Conservation (phyloP, 108 stramenopile species). For the Nitzschia sp. region DNA sequence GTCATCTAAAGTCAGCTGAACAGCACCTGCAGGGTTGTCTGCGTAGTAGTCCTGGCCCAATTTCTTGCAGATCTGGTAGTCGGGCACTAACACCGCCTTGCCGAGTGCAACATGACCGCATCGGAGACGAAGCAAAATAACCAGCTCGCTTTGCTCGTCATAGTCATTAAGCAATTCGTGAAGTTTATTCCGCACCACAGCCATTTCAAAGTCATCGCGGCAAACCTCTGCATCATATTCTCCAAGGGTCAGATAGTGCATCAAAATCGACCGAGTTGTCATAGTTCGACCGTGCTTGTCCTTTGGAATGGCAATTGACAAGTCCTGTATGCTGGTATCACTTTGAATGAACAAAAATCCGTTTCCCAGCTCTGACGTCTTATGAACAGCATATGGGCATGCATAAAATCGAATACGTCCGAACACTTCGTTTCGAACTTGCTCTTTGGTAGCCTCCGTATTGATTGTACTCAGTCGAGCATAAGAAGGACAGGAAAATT, state of each 20-base stretch:
- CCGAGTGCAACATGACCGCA: slow-evolving; percentile 85
- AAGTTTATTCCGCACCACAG: slow-evolving; percentile 52
- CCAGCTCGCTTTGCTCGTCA: slow-evolving; percentile 64
- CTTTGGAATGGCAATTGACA: slow-evolving; percentile 64
- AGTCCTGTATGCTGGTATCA: slow-evolving; percentile 56
- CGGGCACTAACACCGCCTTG: slow-evolving; percentile 63
- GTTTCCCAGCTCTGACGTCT: slow-evolving; percentile 43
- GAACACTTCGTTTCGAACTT: slow-evolving; percentile 67
- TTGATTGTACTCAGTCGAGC: slow-evolving; percentile 41
- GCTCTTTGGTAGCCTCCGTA: slow-evolving; percentile 40
- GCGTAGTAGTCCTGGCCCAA: slow-evolving; percentile 76
- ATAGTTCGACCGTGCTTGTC: slow-evolving; percentile 22
- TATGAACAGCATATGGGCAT: slow-evolving; percentile 75
- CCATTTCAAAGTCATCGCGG: slow-evolving; percentile 86
- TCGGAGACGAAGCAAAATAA: slow-evolving; percentile 71
- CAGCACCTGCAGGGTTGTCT: slow-evolving; percentile 44
- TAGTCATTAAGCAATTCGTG: slow-evolving; percentile 61
- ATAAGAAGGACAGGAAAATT: slow-evolving; percentile 70
- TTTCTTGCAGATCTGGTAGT: slow-evolving; percentile 67
- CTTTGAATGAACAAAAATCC: slow-evolving; percentile 86
- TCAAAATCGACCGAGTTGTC: slow-evolving; percentile 48
- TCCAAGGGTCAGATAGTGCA: slow-evolving; percentile 82
- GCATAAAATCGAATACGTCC: slow-evolving; percentile 76
- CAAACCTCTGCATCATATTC: slow-evolving; percentile 84
- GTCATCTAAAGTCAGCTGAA: slow-evolving; percentile 86